These are phyloP conservation scores for Phytopythium aichiense DNA, from an alignment of 352 stramenopile genomes.

Conservation along the genomic window DNA sequence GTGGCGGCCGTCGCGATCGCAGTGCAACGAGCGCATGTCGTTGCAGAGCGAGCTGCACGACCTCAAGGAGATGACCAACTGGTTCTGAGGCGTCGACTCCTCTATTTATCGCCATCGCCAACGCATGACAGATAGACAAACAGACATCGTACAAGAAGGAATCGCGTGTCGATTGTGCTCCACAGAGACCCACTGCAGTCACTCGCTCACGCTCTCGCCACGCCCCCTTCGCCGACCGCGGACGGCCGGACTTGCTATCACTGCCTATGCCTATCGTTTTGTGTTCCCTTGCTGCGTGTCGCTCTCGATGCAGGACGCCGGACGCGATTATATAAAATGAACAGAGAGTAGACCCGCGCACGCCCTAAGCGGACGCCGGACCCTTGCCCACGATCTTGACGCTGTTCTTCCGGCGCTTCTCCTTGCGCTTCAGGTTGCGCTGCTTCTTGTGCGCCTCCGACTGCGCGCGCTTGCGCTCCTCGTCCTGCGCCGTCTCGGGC, in stretches of 20 bases:
- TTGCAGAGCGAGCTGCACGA: conserved; percentile 56
- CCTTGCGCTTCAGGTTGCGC: conserved; percentile 70
- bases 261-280: conserved; percentile 4
- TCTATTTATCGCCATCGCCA: not conserved
- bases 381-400: conserved; percentile 39
- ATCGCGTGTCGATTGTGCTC: not conserved
- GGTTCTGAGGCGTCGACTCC: conserved; percentile 21
- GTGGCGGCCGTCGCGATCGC: conserved; percentile 4
- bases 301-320: conserved; percentile 12
- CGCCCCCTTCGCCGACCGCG: too few species aligned
- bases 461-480: conserved; percentile 24
- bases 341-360: not conserved
- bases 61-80: conserved; percentile 46
- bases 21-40: conserved; percentile 55
- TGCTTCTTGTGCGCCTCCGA: conserved; percentile 57
- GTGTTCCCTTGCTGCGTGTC: not conserved
- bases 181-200: not conserved
- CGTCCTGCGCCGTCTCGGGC: conserved; percentile 20
- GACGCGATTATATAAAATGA: conserved; percentile 3
- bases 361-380: conserved; percentile 13
- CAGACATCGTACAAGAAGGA: not conserved
- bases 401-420: conserved; percentile 74
- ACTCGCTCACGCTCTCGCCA: not conserved
- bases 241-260: conserved; percentile 1
- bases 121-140: not conserved